Evolutionary conservation across 306 rosid species (phyloP).

Genomic region (Canavalia ensiformis): DNA sequence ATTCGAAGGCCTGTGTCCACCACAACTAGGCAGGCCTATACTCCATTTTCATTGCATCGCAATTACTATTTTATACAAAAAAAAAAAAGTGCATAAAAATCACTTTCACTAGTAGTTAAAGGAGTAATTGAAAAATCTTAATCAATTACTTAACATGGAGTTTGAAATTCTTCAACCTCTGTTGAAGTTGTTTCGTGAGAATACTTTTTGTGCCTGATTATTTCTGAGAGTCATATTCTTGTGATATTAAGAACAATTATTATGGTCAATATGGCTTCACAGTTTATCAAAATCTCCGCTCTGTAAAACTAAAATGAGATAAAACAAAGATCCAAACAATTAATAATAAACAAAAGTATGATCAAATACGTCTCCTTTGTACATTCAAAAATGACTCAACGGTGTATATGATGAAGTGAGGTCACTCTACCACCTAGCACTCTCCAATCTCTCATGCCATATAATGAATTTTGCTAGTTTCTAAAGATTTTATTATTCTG

Average conservation of each 20-base stretch:
- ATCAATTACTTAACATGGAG: background rate
- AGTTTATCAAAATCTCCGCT: background rate
- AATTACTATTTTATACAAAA: background rate
- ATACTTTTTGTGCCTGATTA: background rate
- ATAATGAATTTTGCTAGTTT: conserved; percentile 6
- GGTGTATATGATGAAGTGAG: background rate
- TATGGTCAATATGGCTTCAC: background rate
- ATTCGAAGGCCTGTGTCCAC: background rate
- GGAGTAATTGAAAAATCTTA: background rate
- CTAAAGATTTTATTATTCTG: conserved; percentile 29
- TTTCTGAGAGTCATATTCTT: background rate
- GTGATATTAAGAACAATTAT: background rate
- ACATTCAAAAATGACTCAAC: conserved; percentile 51
- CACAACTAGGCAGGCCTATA: background rate
- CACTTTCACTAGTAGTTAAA: background rate
- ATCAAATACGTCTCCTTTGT: conserved; percentile 51
- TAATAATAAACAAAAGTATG: conserved; percentile 33
- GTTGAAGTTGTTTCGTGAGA: background rate
- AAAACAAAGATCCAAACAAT: background rate
- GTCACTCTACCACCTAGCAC: conserved; percentile 36
- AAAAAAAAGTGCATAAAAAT: background rate
- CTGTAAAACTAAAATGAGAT: background rate
- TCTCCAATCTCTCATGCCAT: conserved; percentile 36
- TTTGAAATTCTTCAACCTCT: background rate
- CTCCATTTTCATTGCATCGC: background rate